phyloP scores from a whole-genome alignment of 2,329 filamentous ascomycete genomes.

The Penicillium nordicum region DNA sequence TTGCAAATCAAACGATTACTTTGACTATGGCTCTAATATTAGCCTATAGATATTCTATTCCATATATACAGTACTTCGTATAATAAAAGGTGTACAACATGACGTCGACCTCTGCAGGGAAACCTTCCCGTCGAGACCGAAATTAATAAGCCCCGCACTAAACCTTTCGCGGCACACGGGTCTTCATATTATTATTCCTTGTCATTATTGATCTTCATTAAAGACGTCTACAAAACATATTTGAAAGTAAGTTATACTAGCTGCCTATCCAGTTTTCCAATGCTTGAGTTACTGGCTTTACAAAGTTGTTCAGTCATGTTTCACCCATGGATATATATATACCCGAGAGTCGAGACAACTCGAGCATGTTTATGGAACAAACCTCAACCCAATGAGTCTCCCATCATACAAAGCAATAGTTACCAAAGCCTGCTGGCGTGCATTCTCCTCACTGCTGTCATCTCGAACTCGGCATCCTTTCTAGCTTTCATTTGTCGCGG shows the following conservation, averaged over 20 bases:
- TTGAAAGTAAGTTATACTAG: not conserved
- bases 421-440: too few species aligned
- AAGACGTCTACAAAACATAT: not conserved
- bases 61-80: not conserved
- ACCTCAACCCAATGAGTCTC: not conserved
- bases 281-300: not conserved
- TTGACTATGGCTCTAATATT: too few species aligned
- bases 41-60: not conserved
- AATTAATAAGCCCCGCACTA: constrained; percentile 22
- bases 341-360: not conserved
- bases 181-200: not conserved
- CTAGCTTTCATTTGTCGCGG: not conserved
- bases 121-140: not conserved
- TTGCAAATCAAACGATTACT: not conserved
- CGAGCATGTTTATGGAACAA: not conserved
- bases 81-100: not conserved
- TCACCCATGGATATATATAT: not conserved
- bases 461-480: too few species aligned
- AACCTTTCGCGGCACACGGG: not conserved
- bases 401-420: not conserved
- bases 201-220: not conserved
- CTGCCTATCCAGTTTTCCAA: not conserved
- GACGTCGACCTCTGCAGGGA: not conserved
- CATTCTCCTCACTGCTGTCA: not conserved
- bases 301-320: not conserved